Evolutionary conservation across 768 basidiomycete species (phyloP).

Genomic region (Pholiota microspora): DNA sequence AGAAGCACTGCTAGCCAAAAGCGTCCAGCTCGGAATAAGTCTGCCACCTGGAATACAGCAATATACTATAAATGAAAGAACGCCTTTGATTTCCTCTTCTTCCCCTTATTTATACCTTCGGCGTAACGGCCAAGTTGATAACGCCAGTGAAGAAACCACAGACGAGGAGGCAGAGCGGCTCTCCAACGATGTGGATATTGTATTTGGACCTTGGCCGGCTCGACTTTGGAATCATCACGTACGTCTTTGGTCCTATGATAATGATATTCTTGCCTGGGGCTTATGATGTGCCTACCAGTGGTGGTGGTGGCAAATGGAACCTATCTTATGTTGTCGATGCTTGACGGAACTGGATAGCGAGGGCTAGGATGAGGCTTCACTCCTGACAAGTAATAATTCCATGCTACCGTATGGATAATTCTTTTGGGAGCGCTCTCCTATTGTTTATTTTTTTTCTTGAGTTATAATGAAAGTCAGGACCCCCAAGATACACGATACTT

Average conservation of each 20-base stretch:
- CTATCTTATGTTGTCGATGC: slow-evolving; percentile 62
- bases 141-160: background rate
- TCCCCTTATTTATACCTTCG: slow-evolving; percentile 17
- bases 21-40: slow-evolving; percentile 8
- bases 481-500: background rate
- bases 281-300: slow-evolving; percentile 50
- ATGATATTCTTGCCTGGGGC: no score
- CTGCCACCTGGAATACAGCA: background rate
- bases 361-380: slow-evolving; percentile 15
- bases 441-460: background rate
- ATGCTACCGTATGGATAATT: background rate
- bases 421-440: background rate
- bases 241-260: slow-evolving; percentile 21
- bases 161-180: slow-evolving; percentile 32
- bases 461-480: background rate
- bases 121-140: background rate
- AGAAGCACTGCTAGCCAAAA: slow-evolving; percentile 12
- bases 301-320: slow-evolving; percentile 82
- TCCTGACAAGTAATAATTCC: background rate
- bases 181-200: slow-evolving; percentile 48
- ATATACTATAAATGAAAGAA: slow-evolving; percentile 17
- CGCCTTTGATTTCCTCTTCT: slow-evolving; percentile 19
- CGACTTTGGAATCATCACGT: slow-evolving; percentile 72
- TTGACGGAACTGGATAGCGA: slow-evolving; percentile 53
- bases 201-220: slow-evolving; percentile 67